Percentiles rank a stretch among this genome's conserved stretches.
Evolutionary conservation across 2,329 filamentous ascomycete species (phyloP).

Genomic region (Didymella arachidicola): DNA sequence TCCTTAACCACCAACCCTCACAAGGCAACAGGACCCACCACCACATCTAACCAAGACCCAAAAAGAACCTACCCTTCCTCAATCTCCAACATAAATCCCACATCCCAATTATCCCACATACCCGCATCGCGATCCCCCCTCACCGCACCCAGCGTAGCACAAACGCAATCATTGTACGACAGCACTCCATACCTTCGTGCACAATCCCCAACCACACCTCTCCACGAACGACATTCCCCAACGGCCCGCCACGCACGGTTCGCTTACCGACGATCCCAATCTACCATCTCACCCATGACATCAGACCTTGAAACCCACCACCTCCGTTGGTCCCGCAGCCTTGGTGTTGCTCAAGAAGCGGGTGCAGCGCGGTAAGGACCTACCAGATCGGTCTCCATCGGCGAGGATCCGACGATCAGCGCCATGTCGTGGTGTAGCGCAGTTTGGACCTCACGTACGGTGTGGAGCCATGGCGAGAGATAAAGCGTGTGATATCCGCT

Average conservation of each 20-base stretch:
- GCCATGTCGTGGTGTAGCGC: neutral
- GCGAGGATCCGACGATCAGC: constrained; percentile 16
- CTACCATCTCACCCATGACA: neutral
- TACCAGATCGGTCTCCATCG: constrained; percentile 15
- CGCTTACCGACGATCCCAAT: neutral
- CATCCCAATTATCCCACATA: neutral
- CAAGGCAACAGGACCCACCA: neutral
- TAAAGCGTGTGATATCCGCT: neutral
- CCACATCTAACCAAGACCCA: neutral
- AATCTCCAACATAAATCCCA: neutral
- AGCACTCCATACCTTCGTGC: no score
- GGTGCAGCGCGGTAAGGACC: neutral
- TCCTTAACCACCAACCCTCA: no score
- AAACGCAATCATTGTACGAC: neutral
- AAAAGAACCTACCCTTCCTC: neutral
- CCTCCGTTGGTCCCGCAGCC: neutral
- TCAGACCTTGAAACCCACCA: neutral
- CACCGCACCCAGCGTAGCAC: neutral
- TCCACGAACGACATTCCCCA: neutral
- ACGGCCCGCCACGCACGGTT: neutral
- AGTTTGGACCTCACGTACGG: neutral
- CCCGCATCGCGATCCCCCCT: neutral
- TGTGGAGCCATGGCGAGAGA: neutral
- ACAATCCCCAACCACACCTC: neutral
- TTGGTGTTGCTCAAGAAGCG: no score